phyloP scores from a whole-genome alignment of 108 stramenopile genomes.

The Fragilaria radians region DNA sequence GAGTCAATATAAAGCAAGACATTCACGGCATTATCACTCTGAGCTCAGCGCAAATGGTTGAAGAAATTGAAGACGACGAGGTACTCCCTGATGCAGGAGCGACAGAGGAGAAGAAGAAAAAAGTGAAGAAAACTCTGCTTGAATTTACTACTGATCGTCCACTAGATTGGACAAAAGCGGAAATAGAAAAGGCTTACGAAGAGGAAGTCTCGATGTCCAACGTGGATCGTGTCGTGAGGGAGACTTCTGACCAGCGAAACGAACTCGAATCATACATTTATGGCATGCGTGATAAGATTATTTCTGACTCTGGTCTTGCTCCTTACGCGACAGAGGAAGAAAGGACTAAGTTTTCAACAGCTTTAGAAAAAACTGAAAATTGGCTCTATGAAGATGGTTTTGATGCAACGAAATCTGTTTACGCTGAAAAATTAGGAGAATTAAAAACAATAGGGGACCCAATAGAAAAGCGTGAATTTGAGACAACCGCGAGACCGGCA shows the following conservation, averaged over 20 bases:
- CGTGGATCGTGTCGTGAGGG: constrained; percentile 85
- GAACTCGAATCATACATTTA: constrained; percentile 99
- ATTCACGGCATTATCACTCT: constrained; percentile 87
- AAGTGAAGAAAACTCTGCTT: constrained; percentile 86
- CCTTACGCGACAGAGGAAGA: constrained; percentile 81
- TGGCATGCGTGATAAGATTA: constrained; percentile 94
- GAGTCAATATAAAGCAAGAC: constrained; percentile 95
- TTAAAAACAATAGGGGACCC: constrained; percentile 84
- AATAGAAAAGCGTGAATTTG: constrained; percentile 78
- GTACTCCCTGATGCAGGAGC: constrained; percentile 40
- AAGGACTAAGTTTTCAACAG: constrained; percentile 52
- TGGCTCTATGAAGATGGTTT: constrained; percentile 99
- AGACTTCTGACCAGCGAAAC: constrained; percentile 96
- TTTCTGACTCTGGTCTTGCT: constrained; percentile 68
- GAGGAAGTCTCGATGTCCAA: constrained; percentile 82
- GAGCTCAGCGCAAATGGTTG: constrained; percentile 91
- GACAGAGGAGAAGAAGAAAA: constrained; percentile 70
- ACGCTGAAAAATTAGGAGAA: constrained; percentile 80
- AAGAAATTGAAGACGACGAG: constrained; percentile 77
- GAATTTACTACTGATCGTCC: constrained; percentile 59
- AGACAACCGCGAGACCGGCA: constrained; percentile 61
- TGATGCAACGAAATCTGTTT: constrained; percentile 91
- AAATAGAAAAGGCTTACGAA: constrained; percentile 76
- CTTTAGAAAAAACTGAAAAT: constrained; percentile 83
- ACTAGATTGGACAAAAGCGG: constrained; percentile 70